A percentile compares a stretch with the other conserved stretches of the same genome.
Conservation (phyloP, 306 rosid genomes). For the Cucumis cinereus region DNA sequence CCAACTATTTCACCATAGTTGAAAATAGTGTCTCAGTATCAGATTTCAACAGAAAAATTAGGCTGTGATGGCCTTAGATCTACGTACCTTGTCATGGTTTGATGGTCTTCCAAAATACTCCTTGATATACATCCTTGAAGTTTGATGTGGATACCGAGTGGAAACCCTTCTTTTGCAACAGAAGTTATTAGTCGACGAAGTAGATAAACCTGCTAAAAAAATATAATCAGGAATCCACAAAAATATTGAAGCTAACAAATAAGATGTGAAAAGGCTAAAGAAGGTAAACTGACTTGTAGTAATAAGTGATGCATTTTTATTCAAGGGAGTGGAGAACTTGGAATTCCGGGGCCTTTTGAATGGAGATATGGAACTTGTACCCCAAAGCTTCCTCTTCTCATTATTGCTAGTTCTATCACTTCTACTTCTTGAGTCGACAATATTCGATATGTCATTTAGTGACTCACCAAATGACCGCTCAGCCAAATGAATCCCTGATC, state of each 20-base stretch:
- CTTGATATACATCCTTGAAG: conserved; percentile 40
- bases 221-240: conserved; percentile 16
- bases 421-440: conserved; percentile 18
- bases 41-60: conserved; percentile 8
- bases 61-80: conserved; percentile 4
- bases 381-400: conserved; percentile 52
- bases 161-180: conserved; percentile 49
- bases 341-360: conserved; percentile 73
- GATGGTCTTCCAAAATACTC: conserved; percentile 41
- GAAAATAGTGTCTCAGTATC: conserved; percentile 16
- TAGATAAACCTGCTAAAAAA: conserved; percentile 43
- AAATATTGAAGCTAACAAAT: conserved; percentile 8
- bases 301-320: conserved; percentile 19
- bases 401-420: conserved; percentile 15
- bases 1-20: conserved; percentile 32
- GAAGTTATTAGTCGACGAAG: conserved; percentile 28
- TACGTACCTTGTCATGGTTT: conserved; percentile 29
- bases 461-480: conserved; percentile 29
- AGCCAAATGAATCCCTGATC: conserved; percentile 21
- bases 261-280: not conserved
- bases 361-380: conserved; percentile 40
- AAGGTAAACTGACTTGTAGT: conserved; percentile 33
- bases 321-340: conserved; percentile 35
- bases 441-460: conserved; percentile 55
- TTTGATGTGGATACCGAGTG: conserved; percentile 44